phyloP scores from a whole-genome alignment of 768 basidiomycete species.

The Trametes punicea region DNA sequence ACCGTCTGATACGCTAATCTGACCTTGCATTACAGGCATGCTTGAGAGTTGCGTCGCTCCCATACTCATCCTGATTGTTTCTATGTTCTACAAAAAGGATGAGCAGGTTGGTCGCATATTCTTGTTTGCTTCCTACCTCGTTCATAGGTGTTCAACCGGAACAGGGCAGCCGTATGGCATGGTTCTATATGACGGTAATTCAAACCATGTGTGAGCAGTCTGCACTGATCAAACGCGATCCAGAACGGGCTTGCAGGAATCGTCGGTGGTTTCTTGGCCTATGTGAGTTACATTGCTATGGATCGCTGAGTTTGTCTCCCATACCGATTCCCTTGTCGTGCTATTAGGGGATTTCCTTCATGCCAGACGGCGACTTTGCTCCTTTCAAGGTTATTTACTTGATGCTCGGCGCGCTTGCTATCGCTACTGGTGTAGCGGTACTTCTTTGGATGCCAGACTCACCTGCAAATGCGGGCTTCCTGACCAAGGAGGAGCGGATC shows the following conservation, averaged over 20 bases:
- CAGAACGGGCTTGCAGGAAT: conserved; percentile 28
- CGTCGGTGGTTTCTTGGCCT: conserved; percentile 67
- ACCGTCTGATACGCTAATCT: neutral
- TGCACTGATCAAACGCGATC: neutral
- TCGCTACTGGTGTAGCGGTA: conserved; percentile 53
- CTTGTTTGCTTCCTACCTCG: neutral
- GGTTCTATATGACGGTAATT: conserved; percentile 73
- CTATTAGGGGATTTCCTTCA: conserved; percentile 18
- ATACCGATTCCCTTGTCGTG: neutral
- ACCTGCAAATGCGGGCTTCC: conserved; percentile 54
- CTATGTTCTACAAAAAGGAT: conserved; percentile 69
- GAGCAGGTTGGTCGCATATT: conserved; percentile 45
- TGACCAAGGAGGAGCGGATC: conserved; percentile 57
- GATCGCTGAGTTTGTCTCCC: no score
- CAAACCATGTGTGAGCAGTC: neutral
- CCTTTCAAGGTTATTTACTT: conserved; percentile 64
- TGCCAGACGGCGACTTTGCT: conserved; percentile 33
- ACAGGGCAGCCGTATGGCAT: conserved; percentile 57
- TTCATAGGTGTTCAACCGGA: neutral
- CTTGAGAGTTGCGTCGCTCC: conserved; percentile 66
- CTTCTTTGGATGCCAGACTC: conserved; percentile 65
- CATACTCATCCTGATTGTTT: conserved; percentile 56
- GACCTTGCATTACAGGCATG: conserved; percentile 44
- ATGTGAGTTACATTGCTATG: no score
- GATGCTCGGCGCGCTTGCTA: conserved; percentile 57